Evolutionary conservation across 192 early-diverging fungal species (phyloP).

Genomic region (Backusella mclennaniae): DNA sequence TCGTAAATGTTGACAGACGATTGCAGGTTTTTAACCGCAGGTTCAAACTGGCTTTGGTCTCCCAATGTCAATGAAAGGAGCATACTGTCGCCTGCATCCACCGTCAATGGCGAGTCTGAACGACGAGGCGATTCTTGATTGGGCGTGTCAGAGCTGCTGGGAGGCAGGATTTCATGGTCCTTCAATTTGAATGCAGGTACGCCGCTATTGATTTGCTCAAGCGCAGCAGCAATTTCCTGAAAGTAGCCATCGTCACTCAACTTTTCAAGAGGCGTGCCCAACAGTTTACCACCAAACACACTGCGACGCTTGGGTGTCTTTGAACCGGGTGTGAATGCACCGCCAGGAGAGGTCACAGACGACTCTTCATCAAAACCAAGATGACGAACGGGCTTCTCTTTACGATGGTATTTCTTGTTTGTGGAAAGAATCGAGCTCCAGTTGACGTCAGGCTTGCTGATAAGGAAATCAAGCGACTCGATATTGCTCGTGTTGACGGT

Average conservation of each 20-base stretch:
- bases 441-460: slow-evolving; percentile 55
- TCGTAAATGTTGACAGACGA: slow-evolving; percentile 75
- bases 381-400: slow-evolving; percentile 33
- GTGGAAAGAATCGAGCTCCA: slow-evolving; percentile 52
- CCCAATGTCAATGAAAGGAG: slow-evolving; percentile 62
- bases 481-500: slow-evolving; percentile 77
- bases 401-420: slow-evolving; percentile 39
- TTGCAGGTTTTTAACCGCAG: slow-evolving; percentile 58
- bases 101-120: neutral
- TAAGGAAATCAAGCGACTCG: slow-evolving; percentile 80
- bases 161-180: slow-evolving; percentile 42
- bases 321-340: slow-evolving; percentile 37
- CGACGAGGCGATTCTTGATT: slow-evolving; percentile 24
- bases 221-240: slow-evolving; percentile 31
- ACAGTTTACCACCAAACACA: slow-evolving; percentile 28
- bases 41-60: slow-evolving; percentile 57
- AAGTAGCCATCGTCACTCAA: slow-evolving; percentile 33
- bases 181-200: slow-evolving; percentile 45
- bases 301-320: slow-evolving; percentile 37
- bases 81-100: slow-evolving; percentile 11
- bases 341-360: slow-evolving; percentile 47
- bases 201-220: slow-evolving; percentile 24
- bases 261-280: slow-evolving; percentile 26
- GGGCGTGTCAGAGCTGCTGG: neutral
- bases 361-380: slow-evolving; percentile 49